A percentile compares a stretch with the other conserved stretches of the same genome.
Evolutionary conservation across 345 rosid species (phyloP).

Genomic region (Chamaenerion angustifolium): DNA sequence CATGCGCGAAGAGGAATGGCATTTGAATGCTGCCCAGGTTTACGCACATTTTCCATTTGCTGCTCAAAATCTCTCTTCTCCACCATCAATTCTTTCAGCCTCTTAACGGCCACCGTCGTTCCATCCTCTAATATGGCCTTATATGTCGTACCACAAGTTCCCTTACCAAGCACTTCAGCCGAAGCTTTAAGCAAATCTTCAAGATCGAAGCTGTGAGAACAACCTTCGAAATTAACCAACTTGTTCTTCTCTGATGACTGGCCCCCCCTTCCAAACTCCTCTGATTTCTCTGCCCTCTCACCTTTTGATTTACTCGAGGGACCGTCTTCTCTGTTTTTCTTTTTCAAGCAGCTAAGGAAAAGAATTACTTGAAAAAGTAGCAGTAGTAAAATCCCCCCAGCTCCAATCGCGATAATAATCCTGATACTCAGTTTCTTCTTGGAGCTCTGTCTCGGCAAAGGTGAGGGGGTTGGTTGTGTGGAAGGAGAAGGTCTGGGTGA

Average conservation of each 20-base stretch:
- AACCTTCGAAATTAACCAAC: conserved; percentile 83
- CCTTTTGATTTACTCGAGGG: conserved; percentile 37
- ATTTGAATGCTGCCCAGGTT: conserved; percentile 55
- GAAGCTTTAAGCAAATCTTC: conserved; percentile 92
- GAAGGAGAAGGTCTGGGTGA: conserved; percentile 62
- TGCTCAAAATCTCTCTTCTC: conserved; percentile 91
- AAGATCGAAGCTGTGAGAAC: conserved; percentile 64
- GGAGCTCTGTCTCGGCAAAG: conserved; percentile 4
- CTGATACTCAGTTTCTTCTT: conserved; percentile 38
- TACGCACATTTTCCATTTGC: conserved; percentile 75
- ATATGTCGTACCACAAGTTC: conserved; percentile 83
- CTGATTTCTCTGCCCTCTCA: conserved; percentile 36
- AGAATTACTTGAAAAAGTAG: conserved; percentile 30
- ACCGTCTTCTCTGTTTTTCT: conserved; percentile 21
- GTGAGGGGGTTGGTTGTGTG: conserved; percentile 15
- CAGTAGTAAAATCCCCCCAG: conserved; percentile 38
- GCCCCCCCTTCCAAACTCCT: conserved; percentile 87
- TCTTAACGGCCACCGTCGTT: conserved; percentile 71
- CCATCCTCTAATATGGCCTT: conserved; percentile 92
- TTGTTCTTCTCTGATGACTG: conserved; percentile 94
- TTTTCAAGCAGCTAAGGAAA: conserved; percentile 47
- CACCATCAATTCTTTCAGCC: conserved; percentile 57
- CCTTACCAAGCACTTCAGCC: conserved; percentile 96
- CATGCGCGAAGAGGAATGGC: conserved; percentile 82
- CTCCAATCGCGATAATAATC: conserved; percentile 50